Conservation (phyloP, 2,329 filamentous ascomycete species). For the Colletotrichum coccodes region DNA sequence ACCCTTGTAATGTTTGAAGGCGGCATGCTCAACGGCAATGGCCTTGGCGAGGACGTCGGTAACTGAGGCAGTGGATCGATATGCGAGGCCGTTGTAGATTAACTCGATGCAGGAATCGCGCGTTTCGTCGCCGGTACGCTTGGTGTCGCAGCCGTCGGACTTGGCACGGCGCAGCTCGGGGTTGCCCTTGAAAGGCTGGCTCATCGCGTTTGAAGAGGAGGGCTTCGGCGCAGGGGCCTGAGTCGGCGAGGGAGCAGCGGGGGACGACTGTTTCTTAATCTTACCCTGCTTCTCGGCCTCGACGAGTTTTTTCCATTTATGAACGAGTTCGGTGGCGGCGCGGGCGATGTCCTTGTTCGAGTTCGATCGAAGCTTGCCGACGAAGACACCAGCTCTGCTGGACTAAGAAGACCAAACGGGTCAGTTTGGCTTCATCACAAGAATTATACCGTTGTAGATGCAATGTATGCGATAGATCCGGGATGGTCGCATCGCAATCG, state of each 20-base stretch:
- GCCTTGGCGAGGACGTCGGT: slow-evolving; percentile 78
- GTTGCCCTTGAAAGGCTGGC: slow-evolving; percentile 66
- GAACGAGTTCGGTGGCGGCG: slow-evolving; percentile 83
- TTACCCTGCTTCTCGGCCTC: slow-evolving; percentile 68
- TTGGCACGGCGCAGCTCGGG: slow-evolving; percentile 83
- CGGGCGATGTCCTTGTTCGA: slow-evolving; percentile 83
- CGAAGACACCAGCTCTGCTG: slow-evolving; percentile 90
- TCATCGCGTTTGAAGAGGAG: slow-evolving; percentile 42
- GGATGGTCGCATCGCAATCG: neutral
- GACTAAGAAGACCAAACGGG: slow-evolving; percentile 54
- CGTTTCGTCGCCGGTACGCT: slow-evolving; percentile 76
- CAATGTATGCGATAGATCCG: slow-evolving; percentile 6
- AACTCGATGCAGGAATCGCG: slow-evolving; percentile 90
- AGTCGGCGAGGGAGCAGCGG: slow-evolving; percentile 65
- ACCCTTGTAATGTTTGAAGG: slow-evolving; percentile 75
- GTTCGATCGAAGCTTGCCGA: slow-evolving; percentile 84
- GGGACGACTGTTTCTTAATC: slow-evolving; percentile 45
- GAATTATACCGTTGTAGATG: neutral
- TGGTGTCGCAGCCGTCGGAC: slow-evolving; percentile 81
- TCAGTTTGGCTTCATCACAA: slow-evolving; percentile 14
- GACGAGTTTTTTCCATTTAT: slow-evolving; percentile 86
- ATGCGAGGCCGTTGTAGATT: slow-evolving; percentile 89
- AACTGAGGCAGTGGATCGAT: slow-evolving; percentile 75
- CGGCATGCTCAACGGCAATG: slow-evolving; percentile 85
- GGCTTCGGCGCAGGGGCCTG: slow-evolving; percentile 55